Evolutionary conservation across 495 filamentous ascomycete species (phyloP).

Genomic region (Jackrogersella minutella): DNA sequence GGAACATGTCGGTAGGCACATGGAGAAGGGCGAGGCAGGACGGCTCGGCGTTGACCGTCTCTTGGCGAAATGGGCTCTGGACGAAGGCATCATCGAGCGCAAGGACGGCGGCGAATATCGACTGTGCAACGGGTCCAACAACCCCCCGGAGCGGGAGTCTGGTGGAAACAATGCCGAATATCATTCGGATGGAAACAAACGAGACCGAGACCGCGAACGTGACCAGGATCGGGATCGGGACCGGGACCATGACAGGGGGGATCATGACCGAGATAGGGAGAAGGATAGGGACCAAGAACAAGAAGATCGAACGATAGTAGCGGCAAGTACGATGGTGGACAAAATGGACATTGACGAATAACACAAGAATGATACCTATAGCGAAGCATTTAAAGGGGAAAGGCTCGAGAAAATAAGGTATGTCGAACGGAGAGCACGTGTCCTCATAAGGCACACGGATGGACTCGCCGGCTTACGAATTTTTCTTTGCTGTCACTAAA

Average conservation of each 20-base stretch:
- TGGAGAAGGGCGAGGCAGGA: constrained; percentile 70
- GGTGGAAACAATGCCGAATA: constrained; percentile 35
- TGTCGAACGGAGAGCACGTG: neutral
- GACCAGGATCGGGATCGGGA: constrained; percentile 10
- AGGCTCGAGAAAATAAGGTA: neutral
- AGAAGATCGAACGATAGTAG: constrained; percentile 43
- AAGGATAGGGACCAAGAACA: constrained; percentile 21
- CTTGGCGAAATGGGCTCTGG: constrained; percentile 64
- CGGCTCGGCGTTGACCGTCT: constrained; percentile 59
- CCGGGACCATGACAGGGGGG: neutral
- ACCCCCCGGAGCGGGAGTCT: constrained; percentile 43
- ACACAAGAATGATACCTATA: constrained; percentile 9
- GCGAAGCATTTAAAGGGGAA: constrained; percentile 12
- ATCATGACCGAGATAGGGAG: constrained; percentile 2
- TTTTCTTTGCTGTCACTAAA: constrained; percentile 25
- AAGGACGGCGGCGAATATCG: constrained; percentile 60
- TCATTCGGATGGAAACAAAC: constrained; percentile 38
- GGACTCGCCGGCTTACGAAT: constrained; percentile 26
- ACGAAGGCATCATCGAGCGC: constrained; percentile 64
- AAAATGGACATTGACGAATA: constrained; percentile 49
- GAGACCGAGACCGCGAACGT: constrained; percentile 14
- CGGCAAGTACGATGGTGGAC: constrained; percentile 44
- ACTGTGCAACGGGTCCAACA: constrained; percentile 49
- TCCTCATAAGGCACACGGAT: neutral
- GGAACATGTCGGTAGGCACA: constrained; percentile 91